Evolutionary conservation across 495 filamentous ascomycete genomes (phyloP), one percentile per base, ranked within the genome.

Genomic region (Durotheca rogersii): DNA sequence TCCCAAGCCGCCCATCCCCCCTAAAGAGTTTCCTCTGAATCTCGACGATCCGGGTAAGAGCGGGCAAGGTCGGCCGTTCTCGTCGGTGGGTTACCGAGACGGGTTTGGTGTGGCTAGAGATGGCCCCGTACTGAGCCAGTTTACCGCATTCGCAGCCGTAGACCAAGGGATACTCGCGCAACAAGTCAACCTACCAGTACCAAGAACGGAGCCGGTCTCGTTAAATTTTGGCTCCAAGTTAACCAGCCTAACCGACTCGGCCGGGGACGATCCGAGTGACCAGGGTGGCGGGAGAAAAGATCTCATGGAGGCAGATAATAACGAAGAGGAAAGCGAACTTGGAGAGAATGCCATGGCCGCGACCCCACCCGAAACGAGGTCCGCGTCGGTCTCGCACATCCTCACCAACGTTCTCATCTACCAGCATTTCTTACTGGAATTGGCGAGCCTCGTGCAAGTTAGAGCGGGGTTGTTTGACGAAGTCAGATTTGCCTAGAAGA

Each of bases 341-440:
- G 60, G 46, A 30, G 60, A 62, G 10, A 59, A 61, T 7, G 50
- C 51, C 3, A 59, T 58, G 9, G 54, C 58, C 7, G 36, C 30
- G 18, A 64, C 46, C 18, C 47, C 63, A 31, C 39, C 39, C 5
- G 62, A 66, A 46, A 68, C 66, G 34, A 73, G 72, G 55, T 72
- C 77, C 17, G 81, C 85, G 9, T 91, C 83, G 11, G 77, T 98
- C 4, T 88, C 87, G 40, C 90, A 97, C 66, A 78, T 97, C 1
- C 72, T 98, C 42, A 96, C 93, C 4, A 89, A 89, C 58, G 77
- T 81, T 15, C 78, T 87, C 35, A 73, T 89, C 41, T 70, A 87
- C 53, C 85, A 88, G 65, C 88, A 94, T 54, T 98, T 98, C 65
- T 68, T 96, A 4, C 72, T 97, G 33, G 93, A 98, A 70, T 65